Conservation (phyloP, 2,329 filamentous ascomycete genomes). For the Aspergillus spinulosporus region DNA sequence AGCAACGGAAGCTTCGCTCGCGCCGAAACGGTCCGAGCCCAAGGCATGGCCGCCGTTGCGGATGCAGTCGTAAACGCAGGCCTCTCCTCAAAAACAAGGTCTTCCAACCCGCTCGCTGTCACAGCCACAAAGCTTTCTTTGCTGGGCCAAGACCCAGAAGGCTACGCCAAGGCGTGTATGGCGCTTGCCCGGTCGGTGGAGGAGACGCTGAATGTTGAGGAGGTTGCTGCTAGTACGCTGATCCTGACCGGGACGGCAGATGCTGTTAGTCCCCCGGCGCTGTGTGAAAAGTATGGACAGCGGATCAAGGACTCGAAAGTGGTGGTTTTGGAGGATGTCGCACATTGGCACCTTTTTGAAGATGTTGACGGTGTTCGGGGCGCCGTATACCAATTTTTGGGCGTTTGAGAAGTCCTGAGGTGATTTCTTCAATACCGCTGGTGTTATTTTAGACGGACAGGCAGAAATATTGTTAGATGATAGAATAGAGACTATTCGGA, state of each 20-base stretch:
- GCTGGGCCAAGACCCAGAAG: constrained; percentile 52
- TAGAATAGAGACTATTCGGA: too few relatives aligned
- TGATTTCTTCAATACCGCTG: too few relatives aligned
- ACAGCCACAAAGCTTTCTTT: constrained; percentile 48
- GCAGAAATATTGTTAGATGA: too few relatives aligned
- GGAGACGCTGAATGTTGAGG: constrained; percentile 33
- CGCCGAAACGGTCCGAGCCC: constrained; percentile 44
- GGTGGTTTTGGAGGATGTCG: constrained; percentile 43
- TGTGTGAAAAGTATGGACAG: constrained; percentile 36
- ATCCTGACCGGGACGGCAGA: constrained; percentile 52
- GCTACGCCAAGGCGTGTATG: constrained; percentile 56
- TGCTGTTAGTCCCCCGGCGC: constrained; percentile 40
- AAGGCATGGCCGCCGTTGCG: constrained; percentile 49
- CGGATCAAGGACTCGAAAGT: constrained; percentile 9
- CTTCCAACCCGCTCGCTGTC: constrained; percentile 42
- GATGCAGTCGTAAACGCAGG: constrained; percentile 41
- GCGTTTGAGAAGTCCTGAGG: neutral
- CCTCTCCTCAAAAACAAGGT: constrained; percentile 41
- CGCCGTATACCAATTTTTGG: constrained; percentile 2
- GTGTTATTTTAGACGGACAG: too few relatives aligned
- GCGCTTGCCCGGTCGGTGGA: constrained; percentile 48
- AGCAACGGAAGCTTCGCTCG: constrained; percentile 33
- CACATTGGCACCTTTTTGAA: constrained; percentile 56
- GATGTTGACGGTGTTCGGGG: constrained; percentile 32
- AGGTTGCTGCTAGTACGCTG: constrained; percentile 35